Evolutionary conservation across 1,139 yeast species (phyloP), one percentile per base, ranked within the genome.

Genomic region (Magnusiomyces ingens): DNA sequence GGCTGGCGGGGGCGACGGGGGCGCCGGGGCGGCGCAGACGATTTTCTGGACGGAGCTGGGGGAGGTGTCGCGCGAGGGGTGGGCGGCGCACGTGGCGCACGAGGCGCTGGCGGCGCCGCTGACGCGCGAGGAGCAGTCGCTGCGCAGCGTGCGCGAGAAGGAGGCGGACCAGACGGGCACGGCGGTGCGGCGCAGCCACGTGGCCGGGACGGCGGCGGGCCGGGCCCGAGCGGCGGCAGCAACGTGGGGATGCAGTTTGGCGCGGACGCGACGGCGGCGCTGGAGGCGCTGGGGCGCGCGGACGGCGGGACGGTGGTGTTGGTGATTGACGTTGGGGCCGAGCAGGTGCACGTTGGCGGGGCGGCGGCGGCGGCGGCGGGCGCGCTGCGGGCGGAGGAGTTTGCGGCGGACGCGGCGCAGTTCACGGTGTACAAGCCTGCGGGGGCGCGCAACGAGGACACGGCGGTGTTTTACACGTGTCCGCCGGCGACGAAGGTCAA

Each of bases 401-500:
- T 79, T 45, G 65, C 66, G 71, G 72, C 62, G 0, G 70, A 65
- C 2, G 69, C 65, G 48, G 83, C 84, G n/a, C 81, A 80, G 55
- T 91, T 82, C 65, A 80, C 83, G 37, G 63, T 91, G 21, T 80
- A 77, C 65, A 75, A 75, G 44, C 47, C 41, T 13, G 3, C 41
- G 35, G 2, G 43, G n/a, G 26, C 19, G 12, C 22, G 21, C 32
- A 36, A 38, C n/a, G 36, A n/a, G 4, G 32, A 68, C 41, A 64
- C 66, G 50, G 79, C 78, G 37, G 89, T 93, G 67, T 80, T 91
- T 42, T 89, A 89, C 65, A 78, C 93, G 5, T 91, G 97, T 68
- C 98, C 99, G 2, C 81, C 94, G 0, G 90, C 93, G 1, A 85
- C 96, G 29, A 84, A 84, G 67, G 94, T 93, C 48, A 86, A 85